Percentiles rank a stretch among this genome's conserved stretches.
These are phyloP conservation scores for Deuterostichococcus epilithicus DNA, from an alignment of 139 green algal species.

Conservation along the genomic window DNA sequence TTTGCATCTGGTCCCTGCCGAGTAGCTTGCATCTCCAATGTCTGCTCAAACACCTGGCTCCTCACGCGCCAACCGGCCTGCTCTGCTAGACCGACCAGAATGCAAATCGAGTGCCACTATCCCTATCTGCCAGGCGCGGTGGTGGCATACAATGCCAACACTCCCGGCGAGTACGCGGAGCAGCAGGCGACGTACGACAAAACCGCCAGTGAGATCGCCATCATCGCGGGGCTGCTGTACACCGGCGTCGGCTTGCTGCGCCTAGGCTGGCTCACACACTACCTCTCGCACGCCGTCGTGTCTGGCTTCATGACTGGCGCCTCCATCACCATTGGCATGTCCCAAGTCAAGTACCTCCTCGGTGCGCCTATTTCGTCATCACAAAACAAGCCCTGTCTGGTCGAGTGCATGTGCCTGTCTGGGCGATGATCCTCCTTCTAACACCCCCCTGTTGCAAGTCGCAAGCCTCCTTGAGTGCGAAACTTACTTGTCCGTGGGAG, in stretches of 20 bases:
- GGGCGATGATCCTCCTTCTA: not conserved
- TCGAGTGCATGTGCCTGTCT: slow-evolving; percentile 15
- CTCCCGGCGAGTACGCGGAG: slow-evolving; percentile 5
- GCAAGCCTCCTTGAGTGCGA: too few species aligned
- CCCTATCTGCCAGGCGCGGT: not conserved
- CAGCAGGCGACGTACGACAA: slow-evolving; percentile 42
- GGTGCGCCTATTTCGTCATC: not conserved
- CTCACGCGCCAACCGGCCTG: too few species aligned
- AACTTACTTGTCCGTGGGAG: too few species aligned
- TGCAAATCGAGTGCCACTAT: too few species aligned
- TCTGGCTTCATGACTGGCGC: slow-evolving; percentile 83
- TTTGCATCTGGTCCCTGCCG: too few species aligned
- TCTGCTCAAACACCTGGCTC: too few species aligned
- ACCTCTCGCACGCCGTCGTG: slow-evolving; percentile 79
- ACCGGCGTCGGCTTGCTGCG: slow-evolving; percentile 64
- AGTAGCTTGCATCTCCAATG: too few species aligned
- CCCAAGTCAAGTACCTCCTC: slow-evolving; percentile 31
- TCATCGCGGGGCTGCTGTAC: slow-evolving; percentile 74
- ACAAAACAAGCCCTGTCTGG: not conserved
- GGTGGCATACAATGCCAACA: slow-evolving; percentile 14
- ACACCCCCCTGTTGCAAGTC: not conserved
- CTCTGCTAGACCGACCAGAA: too few species aligned
- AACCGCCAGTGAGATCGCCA: slow-evolving; percentile 56
- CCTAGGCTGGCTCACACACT: slow-evolving; percentile 83
- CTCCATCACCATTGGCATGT: slow-evolving; percentile 77